These are phyloP conservation scores for Podospora sp. DNA, from an alignment of 495 filamentous ascomycete genomes.

Conservation along the genomic window DNA sequence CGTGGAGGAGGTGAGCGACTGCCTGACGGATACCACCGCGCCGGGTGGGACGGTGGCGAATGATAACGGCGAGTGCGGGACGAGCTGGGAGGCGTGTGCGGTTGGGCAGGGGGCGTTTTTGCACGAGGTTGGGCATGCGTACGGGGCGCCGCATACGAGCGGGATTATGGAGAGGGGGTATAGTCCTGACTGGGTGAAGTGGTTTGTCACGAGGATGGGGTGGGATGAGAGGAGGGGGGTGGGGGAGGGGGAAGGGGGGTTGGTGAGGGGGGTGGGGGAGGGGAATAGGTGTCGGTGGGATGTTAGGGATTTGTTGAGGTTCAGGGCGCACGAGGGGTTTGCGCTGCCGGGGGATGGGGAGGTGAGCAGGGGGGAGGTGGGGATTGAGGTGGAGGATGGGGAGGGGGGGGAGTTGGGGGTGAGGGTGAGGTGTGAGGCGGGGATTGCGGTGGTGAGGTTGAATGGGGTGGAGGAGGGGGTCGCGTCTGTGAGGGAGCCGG, in stretches of 20 bases:
- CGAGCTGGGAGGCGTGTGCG: slow-evolving; percentile 44
- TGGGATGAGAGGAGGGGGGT: background rate
- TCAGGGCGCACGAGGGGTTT: slow-evolving; percentile 42
- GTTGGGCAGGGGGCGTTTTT: slow-evolving; percentile 48
- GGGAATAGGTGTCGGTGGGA: slow-evolving; percentile 40
- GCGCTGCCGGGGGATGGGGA: slow-evolving; percentile 35
- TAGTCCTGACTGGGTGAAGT: slow-evolving; percentile 41
- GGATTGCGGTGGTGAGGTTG: slow-evolving; percentile 18
- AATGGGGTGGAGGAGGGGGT: background rate
- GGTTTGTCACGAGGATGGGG: slow-evolving; percentile 30
- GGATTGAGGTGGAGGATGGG: slow-evolving; percentile 8
- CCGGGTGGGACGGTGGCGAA: slow-evolving; percentile 42
- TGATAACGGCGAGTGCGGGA: slow-evolving; percentile 43
- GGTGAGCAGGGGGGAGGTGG: slow-evolving; percentile 16
- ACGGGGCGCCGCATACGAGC: slow-evolving; percentile 40
- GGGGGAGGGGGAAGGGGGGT: background rate
- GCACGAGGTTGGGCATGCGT: slow-evolving; percentile 47
- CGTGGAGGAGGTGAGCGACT: slow-evolving; percentile 36
- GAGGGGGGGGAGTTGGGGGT: slow-evolving; percentile 1
- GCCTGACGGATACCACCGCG: slow-evolving; percentile 35
- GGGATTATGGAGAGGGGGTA: slow-evolving; percentile 47
- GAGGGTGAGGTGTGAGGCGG: slow-evolving; percentile 14
- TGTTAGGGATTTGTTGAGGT: slow-evolving; percentile 38
- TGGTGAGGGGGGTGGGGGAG: background rate
- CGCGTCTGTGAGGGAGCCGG: slow-evolving; percentile 15